phyloP scores from a whole-genome alignment of 2,329 filamentous ascomycete genomes.

The Scedosporium aurantiacum region DNA sequence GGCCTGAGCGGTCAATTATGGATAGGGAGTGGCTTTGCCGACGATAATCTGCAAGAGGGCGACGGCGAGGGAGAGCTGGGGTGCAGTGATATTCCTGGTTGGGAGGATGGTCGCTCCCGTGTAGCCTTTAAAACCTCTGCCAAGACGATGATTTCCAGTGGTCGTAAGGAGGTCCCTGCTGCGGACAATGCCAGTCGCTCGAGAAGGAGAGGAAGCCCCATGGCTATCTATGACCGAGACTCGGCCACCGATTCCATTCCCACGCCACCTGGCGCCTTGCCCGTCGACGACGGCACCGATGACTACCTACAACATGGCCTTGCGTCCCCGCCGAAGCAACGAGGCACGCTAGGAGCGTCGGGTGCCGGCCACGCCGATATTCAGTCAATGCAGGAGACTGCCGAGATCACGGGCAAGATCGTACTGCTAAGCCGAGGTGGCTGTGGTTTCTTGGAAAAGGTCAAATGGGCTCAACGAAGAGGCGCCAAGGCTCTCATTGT shows the following conservation, averaged over 20 bases:
- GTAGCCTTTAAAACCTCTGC: constrained; percentile 28
- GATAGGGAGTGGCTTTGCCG: constrained; percentile 85
- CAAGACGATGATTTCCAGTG: constrained; percentile 16
- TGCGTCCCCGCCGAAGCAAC: constrained; percentile 18
- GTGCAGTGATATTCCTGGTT: constrained; percentile 88
- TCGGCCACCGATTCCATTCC: constrained; percentile 6
- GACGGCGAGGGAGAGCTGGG: constrained; percentile 74
- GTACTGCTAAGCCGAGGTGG: constrained; percentile 85
- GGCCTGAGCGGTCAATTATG: constrained; percentile 84
- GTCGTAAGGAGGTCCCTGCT: constrained; percentile 9
- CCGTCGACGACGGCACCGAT: constrained; percentile 66
- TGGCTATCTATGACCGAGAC: not conserved
- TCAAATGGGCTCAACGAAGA: constrained; percentile 89
- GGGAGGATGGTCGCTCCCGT: constrained; percentile 53
- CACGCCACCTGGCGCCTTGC: constrained; percentile 17
- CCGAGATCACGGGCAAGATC: constrained; percentile 88
- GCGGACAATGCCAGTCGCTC: constrained; percentile 19
- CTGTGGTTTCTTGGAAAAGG: constrained; percentile 93
- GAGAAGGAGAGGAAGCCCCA: constrained; percentile 18
- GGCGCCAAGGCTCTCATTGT: constrained; percentile 86
- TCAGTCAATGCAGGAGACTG: constrained; percentile 79
- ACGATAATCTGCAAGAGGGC: constrained; percentile 57
- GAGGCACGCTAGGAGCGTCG: constrained; percentile 25
- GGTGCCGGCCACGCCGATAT: constrained; percentile 71
- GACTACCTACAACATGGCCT: constrained; percentile 60